Evolutionary conservation across 768 basidiomycete genomes (phyloP).

Genomic region (Kwoniella sp.): DNA sequence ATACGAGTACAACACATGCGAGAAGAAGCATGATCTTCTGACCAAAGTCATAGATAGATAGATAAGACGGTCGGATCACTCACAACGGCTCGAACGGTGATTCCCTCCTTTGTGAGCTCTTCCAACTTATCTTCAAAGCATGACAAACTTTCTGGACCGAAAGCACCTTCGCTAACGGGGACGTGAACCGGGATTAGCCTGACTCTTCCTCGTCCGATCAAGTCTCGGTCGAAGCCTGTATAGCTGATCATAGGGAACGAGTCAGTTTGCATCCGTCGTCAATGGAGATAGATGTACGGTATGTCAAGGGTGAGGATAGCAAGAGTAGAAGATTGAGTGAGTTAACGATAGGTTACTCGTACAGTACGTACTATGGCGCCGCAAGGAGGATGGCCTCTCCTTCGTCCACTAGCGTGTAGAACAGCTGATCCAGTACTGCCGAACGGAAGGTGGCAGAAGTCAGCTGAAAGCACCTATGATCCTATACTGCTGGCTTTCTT

Average conservation of each 20-base stretch:
- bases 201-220: slow-evolving; percentile 42
- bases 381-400: slow-evolving; percentile 51
- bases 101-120: slow-evolving; percentile 32
- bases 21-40: too few species aligned
- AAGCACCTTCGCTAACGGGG: slow-evolving; percentile 29
- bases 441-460: slow-evolving; percentile 5
- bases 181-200: slow-evolving; percentile 39
- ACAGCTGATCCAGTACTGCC: slow-evolving; percentile 48
- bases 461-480: too few species aligned
- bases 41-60: too few species aligned
- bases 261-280: neutral
- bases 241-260: slow-evolving; percentile 28
- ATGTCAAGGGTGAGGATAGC: neutral
- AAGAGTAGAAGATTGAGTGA: too few species aligned
- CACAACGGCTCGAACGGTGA: slow-evolving; percentile 41
- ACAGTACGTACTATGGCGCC: slow-evolving; percentile 39
- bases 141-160: slow-evolving; percentile 27
- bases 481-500: too few species aligned
- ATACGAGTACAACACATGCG: too few species aligned
- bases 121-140: slow-evolving; percentile 36
- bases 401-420: slow-evolving; percentile 49
- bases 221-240: slow-evolving; percentile 46
- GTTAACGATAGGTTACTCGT: neutral
- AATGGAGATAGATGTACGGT: neutral
- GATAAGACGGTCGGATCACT: slow-evolving; percentile 12